A percentile compares a stretch with the other conserved stretches of the same genome.
phyloP scores from a whole-genome alignment of 176 grass and related monocot species.

The Cymbopogon citratus region DNA sequence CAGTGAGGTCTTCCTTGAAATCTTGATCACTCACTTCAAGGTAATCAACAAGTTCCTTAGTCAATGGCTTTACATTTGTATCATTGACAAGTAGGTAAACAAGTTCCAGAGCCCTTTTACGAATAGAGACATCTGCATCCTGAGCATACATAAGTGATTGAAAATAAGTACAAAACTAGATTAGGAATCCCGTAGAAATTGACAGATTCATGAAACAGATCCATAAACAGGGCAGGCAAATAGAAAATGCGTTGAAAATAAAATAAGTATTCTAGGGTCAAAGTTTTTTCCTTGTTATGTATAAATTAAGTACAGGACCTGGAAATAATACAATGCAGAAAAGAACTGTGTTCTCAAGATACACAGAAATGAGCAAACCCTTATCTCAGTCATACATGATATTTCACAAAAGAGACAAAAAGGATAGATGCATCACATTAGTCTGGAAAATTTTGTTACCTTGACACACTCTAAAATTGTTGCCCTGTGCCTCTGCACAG shows the following conservation, averaged over 20 bases:
- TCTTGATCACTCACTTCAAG: constrained; percentile 94
- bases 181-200: not conserved
- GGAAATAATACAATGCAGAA: not conserved
- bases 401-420: not conserved
- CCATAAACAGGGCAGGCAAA: not conserved
- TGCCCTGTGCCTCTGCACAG: constrained; percentile 90
- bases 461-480: constrained; percentile 98
- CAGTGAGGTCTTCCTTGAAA: constrained; percentile 94
- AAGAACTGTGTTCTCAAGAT: not conserved
- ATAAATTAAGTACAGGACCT: not conserved
- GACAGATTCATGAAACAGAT: not conserved
- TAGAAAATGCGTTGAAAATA: not conserved
- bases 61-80: constrained; percentile 84
- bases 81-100: constrained; percentile 90
- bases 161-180: constrained; percentile 26
- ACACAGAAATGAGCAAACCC: not conserved
- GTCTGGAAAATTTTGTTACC: constrained; percentile 37
- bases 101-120: constrained; percentile 96
- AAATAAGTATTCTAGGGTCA: not conserved
- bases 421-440: not conserved
- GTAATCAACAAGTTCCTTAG: constrained; percentile 97
- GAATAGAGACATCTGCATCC: constrained; percentile 99
- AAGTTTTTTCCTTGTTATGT: not conserved
- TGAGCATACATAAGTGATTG: constrained; percentile 35
- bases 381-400: not conserved